Evolutionary conservation across 345 rosid species (phyloP).

Genomic region (Camelina sativa): DNA sequence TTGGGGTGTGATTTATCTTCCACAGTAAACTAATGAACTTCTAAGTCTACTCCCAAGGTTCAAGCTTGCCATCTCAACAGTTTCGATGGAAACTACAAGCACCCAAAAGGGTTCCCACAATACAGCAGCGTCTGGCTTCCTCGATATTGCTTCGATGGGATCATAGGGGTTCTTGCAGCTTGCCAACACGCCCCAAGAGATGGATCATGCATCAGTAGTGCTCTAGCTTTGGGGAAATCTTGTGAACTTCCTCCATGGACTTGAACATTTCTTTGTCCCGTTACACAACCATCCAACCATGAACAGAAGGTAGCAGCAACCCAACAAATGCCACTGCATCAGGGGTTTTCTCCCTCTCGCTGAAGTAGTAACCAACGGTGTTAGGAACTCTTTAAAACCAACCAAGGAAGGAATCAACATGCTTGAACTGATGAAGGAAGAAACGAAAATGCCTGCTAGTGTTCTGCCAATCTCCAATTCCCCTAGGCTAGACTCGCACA

Average conservation of each 20-base stretch:
- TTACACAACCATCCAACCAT: conserved; percentile 61
- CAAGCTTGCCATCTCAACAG: conserved; percentile 67
- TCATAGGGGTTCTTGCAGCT: conserved; percentile 63
- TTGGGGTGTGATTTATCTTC: conserved; percentile 67
- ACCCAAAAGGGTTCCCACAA: conserved; percentile 81
- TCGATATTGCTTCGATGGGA: conserved; percentile 66
- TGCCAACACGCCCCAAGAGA: conserved; percentile 82
- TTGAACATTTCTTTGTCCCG: conserved; percentile 57
- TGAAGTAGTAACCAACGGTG: conserved; percentile 36
- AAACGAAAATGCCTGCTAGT: conserved; percentile 46
- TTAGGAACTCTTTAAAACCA: conserved; percentile 11
- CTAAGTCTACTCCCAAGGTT: conserved; percentile 69
- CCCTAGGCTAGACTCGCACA: conserved; percentile 72
- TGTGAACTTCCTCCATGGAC: conserved; percentile 54
- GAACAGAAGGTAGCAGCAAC: too few species aligned
- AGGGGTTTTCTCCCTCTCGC: conserved; percentile 57
- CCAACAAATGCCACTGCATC: too few species aligned
- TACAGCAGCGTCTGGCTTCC: conserved; percentile 74
- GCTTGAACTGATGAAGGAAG: conserved; percentile 1
- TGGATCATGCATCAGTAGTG: conserved; percentile 90
- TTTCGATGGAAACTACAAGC: conserved; percentile 74
- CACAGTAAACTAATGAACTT: conserved; percentile 68
- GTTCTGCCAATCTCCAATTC: conserved; percentile 71
- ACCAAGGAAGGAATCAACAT: not conserved
- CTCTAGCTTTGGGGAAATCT: conserved; percentile 65